Evolutionary conservation across 1,139 yeast species (phyloP), one percentile per base, ranked within the genome.

Genomic region (Kurtzmaniella quercitrusa): DNA sequence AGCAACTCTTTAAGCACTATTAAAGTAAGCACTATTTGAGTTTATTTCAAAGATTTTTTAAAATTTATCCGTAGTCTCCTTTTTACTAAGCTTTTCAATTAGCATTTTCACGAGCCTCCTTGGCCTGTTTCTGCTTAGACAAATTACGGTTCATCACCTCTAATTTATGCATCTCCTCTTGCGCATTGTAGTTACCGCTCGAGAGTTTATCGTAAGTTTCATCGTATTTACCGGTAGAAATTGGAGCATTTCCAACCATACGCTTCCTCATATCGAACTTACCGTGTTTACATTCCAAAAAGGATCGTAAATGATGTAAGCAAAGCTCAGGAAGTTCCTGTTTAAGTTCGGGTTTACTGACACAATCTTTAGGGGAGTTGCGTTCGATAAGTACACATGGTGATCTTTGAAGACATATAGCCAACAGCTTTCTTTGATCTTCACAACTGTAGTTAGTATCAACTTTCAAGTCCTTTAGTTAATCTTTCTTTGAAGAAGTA

Each of bases 321-420:
- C 98, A 93, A 42, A 89, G 75, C 58, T 88, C 96, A 0, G 98
- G 98, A 30, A 93, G 68, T 39, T 86, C 84, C 45, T 75, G 74
- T 44, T 82, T 73, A 39, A 93, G 73, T 49, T 84, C 84, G 1
- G 96, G 95, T 50, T 89, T 75, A 37, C 86, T 84, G 20, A 91
- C 65, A 59, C 98, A 93, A 47, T 88, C 84, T 50, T 87, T 84
- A 3, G 98, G 98, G 2, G 89, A 87, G 63, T 93, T 77, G 50
- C 98, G 73, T 50, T 93, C 88, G 34, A 93, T 77, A 68, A 93
- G 76, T 44, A 93, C 98, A 63, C 98, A 93, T 14, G 98, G 98
- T 4, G 98, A 89, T 60, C 97, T 74, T 61, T 93, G 98, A 40
- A 93, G 74, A 59, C 98, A 93, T 19, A 93, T 84, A 6, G 98